These are phyloP conservation scores for Rusavskia elegans DNA, from an alignment of 495 filamentous ascomycete genomes.

Conservation along the genomic window DNA sequence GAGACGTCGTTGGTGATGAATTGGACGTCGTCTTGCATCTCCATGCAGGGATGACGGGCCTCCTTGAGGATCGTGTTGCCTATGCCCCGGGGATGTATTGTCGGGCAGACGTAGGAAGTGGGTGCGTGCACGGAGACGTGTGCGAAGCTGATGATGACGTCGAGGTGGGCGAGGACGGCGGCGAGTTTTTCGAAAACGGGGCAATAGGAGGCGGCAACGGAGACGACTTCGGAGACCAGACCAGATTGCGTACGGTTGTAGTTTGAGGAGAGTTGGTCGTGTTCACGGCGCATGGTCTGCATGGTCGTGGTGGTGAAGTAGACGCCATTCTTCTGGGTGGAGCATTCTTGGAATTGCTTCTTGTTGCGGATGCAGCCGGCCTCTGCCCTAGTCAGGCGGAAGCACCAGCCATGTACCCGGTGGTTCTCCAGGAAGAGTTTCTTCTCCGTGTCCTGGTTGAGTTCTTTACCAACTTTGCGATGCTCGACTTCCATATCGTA, in stretches of 20 bases:
- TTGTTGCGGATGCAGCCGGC: conserved; percentile 88
- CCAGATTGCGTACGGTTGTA: conserved; percentile 93
- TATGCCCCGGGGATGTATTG: conserved; percentile 76
- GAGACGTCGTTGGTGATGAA: conserved; percentile 98
- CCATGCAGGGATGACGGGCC: conserved; percentile 94
- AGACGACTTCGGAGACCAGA: conserved; percentile 82
- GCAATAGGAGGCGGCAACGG: conserved; percentile 85
- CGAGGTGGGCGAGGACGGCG: conserved; percentile 78
- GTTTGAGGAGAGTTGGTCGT: conserved; percentile 85
- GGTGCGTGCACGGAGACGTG: conserved; percentile 91
- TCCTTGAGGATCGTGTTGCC: conserved; percentile 86
- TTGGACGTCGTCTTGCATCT: conserved; percentile 95
- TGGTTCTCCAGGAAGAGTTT: conserved; percentile 98
- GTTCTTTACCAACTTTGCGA: conserved; percentile 53
- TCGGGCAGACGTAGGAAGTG: conserved; percentile 77
- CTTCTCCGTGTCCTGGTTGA: conserved; percentile 91
- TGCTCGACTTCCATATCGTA: conserved; percentile 79
- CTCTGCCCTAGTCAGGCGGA: conserved; percentile 83
- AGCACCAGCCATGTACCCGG: conserved; percentile 90
- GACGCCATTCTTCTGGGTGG: conserved; percentile 97
- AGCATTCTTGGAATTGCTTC: conserved; percentile 79
- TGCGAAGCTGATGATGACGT: conserved; percentile 91
- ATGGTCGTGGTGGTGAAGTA: conserved; percentile 90
- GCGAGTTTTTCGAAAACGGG: conserved; percentile 86
- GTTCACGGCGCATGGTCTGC: conserved; percentile 70